Conservation (phyloP, 768 basidiomycete species). For the Russula compacta region DNA sequence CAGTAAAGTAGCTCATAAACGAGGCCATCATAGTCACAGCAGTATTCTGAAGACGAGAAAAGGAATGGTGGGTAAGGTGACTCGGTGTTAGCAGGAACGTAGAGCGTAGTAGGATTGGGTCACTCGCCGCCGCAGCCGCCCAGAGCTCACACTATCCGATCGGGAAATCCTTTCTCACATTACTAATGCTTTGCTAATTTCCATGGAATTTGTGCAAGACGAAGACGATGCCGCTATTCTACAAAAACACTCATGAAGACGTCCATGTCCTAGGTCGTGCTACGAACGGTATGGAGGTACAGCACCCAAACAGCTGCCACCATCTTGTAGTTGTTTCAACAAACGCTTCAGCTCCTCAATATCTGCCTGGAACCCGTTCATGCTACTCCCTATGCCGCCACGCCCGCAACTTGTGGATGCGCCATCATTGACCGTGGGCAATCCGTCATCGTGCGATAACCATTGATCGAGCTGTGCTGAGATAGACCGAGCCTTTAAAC, state of each 20-base stretch:
- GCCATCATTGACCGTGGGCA: slow-evolving; percentile 45
- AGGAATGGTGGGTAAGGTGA: not conserved
- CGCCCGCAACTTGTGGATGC: slow-evolving; percentile 29
- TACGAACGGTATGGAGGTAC: not conserved
- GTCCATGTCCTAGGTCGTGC: not conserved
- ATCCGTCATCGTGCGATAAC: slow-evolving; percentile 69
- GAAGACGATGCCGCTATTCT: not conserved
- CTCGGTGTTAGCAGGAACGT: not conserved
- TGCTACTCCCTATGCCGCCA: slow-evolving; percentile 35
- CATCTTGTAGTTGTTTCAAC: slow-evolving; percentile 33
- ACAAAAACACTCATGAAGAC: not conserved
- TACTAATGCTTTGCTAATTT: not conserved
- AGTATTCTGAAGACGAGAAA: not conserved
- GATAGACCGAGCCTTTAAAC: slow-evolving; percentile 69
- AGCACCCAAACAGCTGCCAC: not conserved
- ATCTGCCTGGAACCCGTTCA: slow-evolving; percentile 58
- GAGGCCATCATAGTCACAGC: slow-evolving; percentile 18
- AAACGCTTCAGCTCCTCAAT: slow-evolving; percentile 60
- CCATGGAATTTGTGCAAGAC: not conserved
- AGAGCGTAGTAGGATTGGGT: not conserved
- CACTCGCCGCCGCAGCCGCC: not conserved
- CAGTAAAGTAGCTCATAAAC: slow-evolving; percentile 84
- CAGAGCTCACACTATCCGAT: not conserved
- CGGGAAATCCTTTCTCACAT: not conserved
- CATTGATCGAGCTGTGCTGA: slow-evolving; percentile 69